Conservation (phyloP, 2,329 filamentous ascomycete species). For the Penicillium sp. region DNA sequence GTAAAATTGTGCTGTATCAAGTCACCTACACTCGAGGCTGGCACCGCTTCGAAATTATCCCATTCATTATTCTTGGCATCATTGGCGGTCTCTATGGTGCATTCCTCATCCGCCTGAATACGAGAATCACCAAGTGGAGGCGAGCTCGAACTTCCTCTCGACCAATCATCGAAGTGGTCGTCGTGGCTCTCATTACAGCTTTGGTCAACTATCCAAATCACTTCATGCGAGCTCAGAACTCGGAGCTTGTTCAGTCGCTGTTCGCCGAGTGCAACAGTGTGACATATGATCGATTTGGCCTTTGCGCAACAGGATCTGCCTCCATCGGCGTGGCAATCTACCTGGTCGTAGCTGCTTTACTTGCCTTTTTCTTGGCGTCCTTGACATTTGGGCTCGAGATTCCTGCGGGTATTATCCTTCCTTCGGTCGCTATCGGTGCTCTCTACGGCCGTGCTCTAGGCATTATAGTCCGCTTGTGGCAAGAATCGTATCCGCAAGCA, state of each 20-base stretch:
- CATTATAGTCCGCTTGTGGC: constrained; percentile 85
- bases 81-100: constrained; percentile 92
- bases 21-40: constrained; percentile 88
- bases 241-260: constrained; percentile 85
- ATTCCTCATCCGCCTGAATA: constrained; percentile 92
- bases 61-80: constrained; percentile 82
- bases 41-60: constrained; percentile 91
- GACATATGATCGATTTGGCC: constrained; percentile 79
- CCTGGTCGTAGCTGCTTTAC: constrained; percentile 74
- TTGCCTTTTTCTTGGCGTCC: constrained; percentile 81
- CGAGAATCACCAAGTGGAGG: constrained; percentile 79
- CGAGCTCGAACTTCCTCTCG: constrained; percentile 67
- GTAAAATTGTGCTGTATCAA: constrained; percentile 93
- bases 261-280: constrained; percentile 87
- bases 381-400: constrained; percentile 93
- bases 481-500: constrained; percentile 72
- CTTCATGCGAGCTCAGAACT: constrained; percentile 91
- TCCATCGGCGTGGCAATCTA: constrained; percentile 80
- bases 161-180: constrained; percentile 75
- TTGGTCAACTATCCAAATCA: constrained; percentile 93
- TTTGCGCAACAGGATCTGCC: constrained; percentile 83
- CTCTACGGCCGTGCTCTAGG: constrained; percentile 86
- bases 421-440: constrained; percentile 93
- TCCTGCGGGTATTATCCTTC: constrained; percentile 91
- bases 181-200: constrained; percentile 79